Evolutionary conservation across 2,329 filamentous ascomycete species (phyloP), one percentile per base, ranked within the genome.

Genomic region (Alternaria viburni): DNA sequence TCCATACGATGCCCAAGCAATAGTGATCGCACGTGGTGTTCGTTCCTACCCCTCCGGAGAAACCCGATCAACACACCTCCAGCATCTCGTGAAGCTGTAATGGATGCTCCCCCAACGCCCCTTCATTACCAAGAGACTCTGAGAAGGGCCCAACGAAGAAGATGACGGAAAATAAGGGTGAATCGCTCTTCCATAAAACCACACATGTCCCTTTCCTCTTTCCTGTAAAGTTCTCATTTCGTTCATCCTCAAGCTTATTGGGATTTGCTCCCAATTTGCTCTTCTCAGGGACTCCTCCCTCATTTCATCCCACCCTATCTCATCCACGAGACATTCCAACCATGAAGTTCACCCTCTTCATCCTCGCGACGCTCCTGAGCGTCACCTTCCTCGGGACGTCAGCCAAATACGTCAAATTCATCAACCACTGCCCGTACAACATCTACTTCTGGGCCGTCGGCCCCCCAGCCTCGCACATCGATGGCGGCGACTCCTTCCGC

Each of bases 351-450:
- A 44, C 57, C 13, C 6, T 12, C 21, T 3, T 54, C 19, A 8
- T 32, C 44, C 9, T 52, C 15, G n/a, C 36, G 15, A 41, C n/a
- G n/a, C 3, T 25, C 15, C 25, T 36, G 36, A 41, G 36, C 11
- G 23, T 21, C 26, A 28, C 49, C 15, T 50, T 30, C 15, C 41
- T 15, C 10, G 19, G 59, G 6, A 41, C 36, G 15, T 41, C 36
- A 17, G 36, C 36, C 36, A 45, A 17, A 47, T 47, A 25, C 45
- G 25, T 75, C 36, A 68, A 65, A 10, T 66, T 73, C 54, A 50
- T 64, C 45, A 76, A 76, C 55, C 51, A 71, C 60, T 76, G 73
- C 50, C 59, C 66, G 12, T 72, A 73, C 59, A 25, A 59, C 30
- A 19, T 71, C 43, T 74, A 62, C 58, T 68, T 66, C 49, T 76